These are phyloP conservation scores for Annona cherimola DNA, from an alignment of 164 flowering plant species.

Conservation along the genomic window DNA sequence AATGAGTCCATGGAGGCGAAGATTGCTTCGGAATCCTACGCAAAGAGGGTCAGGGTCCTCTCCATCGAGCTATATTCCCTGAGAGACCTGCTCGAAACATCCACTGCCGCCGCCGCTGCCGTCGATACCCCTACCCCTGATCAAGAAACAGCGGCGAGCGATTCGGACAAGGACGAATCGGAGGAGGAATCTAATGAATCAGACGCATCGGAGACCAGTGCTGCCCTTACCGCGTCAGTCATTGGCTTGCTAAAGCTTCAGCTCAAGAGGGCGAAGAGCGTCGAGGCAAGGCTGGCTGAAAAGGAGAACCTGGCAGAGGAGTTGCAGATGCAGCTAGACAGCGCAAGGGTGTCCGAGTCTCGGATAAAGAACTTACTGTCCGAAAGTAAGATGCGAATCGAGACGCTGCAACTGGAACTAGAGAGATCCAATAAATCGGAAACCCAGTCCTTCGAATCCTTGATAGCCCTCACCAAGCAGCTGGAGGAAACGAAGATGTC, in stretches of 20 bases:
- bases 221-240: background rate
- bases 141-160: background rate
- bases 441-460: constrained; percentile 28
- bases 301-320: constrained; percentile 9
- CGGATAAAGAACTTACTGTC: constrained; percentile 14
- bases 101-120: background rate
- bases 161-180: constrained; percentile 22
- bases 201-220: too few species aligned
- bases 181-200: constrained; percentile 1
- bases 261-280: constrained; percentile 25
- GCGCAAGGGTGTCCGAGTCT: constrained; percentile 28
- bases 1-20: constrained; percentile 15
- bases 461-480: constrained; percentile 40
- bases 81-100: constrained; percentile 18
- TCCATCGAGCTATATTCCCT: constrained; percentile 26
- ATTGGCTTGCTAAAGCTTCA: constrained; percentile 30
- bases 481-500: constrained; percentile 49
- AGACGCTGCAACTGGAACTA: constrained; percentile 36
- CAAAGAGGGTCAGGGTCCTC: constrained; percentile 21
- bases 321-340: constrained; percentile 27
- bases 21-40: constrained; percentile 9
- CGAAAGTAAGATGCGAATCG: constrained; percentile 27
- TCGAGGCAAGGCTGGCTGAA: constrained; percentile 22
- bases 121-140: too few species aligned
- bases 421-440: constrained; percentile 43